Evolutionary conservation across 495 filamentous ascomycete genomes (phyloP), one percentile per base, ranked within the genome.

Genomic region (Aspergillus homomorphus): DNA sequence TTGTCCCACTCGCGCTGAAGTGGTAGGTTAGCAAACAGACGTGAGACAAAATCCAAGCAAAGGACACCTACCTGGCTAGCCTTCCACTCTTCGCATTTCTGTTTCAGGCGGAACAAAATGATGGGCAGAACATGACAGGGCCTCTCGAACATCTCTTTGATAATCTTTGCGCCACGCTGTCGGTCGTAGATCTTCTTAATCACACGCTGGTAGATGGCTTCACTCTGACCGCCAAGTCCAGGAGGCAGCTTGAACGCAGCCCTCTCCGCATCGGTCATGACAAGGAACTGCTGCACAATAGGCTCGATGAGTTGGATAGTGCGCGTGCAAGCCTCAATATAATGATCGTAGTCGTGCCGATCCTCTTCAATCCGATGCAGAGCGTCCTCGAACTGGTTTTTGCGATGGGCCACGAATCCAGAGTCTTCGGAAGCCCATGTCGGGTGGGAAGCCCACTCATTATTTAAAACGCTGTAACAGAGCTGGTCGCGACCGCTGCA

Each of bases 341-440:
- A 94, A 71, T 92, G 95, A 67, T 99, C 95, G 69, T 99, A 99
- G 69, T 99, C 95, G 67, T 99, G 95, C 15, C 95, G 85, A 67
- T 99, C 95, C 68, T 99, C 95, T 73, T 99, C 95, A 60, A 98
- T 96, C 16, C 94, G 84, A 64, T 98, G 95, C 41, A 98, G 83
- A 33, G 86, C 86, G 67, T 99, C 95, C 71, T 99, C 95, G 58
- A 84, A 93, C 20, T 83, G 80, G 65, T 98, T 99, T 82, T 99
- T 99, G 44, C 92, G 82, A 75, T 99, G 95, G 2, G 94, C 95
- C 56, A 99, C 91, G 63, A 99, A 99, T 2, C 95, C 95, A 28
- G 91, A 96, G 67, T 99, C 95, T 72, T 99, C 95, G 1, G 92
- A 97, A 1, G 93, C 95, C 95, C 95, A 99, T 3, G 95, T 99